Evolutionary conservation across 164 flowering plant genomes (phyloP).

Genomic region (Aristolochia fimbriata): DNA sequence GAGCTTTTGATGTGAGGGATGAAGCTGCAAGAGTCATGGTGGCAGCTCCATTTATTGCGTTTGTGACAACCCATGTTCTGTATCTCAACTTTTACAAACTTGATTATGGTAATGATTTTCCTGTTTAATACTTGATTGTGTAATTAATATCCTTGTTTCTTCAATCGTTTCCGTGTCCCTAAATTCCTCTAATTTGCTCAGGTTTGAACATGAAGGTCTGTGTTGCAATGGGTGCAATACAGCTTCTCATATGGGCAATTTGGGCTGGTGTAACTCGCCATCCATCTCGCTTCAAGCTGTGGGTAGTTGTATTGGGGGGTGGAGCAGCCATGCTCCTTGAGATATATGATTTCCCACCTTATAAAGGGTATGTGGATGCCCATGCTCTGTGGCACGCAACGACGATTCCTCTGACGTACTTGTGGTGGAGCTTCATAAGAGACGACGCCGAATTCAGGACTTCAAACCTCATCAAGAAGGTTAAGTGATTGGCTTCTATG

Average conservation of each 20-base stretch:
- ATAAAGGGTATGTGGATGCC: conserved; percentile 60
- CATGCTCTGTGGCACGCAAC: conserved; percentile 80
- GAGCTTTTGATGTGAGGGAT: conserved; percentile 54
- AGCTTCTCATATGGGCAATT: conserved; percentile 63
- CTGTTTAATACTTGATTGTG: neutral
- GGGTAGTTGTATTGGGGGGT: conserved; percentile 60
- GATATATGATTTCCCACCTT: conserved; percentile 79
- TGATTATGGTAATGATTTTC: conserved; percentile 51
- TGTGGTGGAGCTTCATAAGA: conserved; percentile 87
- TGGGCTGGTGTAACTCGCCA: conserved; percentile 66
- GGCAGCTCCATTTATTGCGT: conserved; percentile 73
- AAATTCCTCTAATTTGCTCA: conserved; percentile 16
- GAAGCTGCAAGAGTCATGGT: conserved; percentile 89
- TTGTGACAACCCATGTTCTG: conserved; percentile 77
- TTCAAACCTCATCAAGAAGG: conserved; percentile 47
- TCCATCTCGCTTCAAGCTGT: conserved; percentile 77
- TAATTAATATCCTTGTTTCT: neutral
- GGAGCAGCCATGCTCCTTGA: conserved; percentile 54
- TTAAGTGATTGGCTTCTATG: conserved; percentile 12
- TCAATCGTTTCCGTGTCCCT: neutral
- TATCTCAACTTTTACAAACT: conserved; percentile 70
- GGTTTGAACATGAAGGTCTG: conserved; percentile 75
- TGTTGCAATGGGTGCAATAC: conserved; percentile 39
- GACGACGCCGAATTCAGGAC: conserved; percentile 76
- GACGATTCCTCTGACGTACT: conserved; percentile 55